Conservation (phyloP, 352 stramenopile genomes). For the Globisporangium nodosum region DNA sequence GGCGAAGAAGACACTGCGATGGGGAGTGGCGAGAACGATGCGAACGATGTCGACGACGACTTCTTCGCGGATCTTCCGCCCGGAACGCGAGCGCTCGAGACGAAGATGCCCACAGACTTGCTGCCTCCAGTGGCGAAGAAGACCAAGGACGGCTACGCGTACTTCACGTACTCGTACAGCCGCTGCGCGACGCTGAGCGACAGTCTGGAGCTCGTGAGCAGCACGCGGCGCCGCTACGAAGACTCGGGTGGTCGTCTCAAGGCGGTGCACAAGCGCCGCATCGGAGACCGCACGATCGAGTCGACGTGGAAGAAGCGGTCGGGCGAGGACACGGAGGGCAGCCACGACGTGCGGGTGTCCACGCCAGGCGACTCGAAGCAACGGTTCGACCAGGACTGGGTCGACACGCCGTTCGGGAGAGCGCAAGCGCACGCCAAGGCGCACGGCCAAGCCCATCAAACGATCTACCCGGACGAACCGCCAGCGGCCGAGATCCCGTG, state of each 20-base stretch:
- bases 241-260: conserved; percentile 57
- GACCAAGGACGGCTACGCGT: conserved; percentile 43
- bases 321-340: conserved; percentile 31
- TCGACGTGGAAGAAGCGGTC: conserved; percentile 46
- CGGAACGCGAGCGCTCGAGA: conserved; percentile 41
- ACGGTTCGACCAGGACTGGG: conserved; percentile 46
- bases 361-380: conserved; percentile 24
- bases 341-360: conserved; percentile 27
- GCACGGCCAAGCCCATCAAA: conserved; percentile 28
- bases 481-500: conserved; percentile 47
- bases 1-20: conserved; percentile 10
- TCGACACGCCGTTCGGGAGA: conserved; percentile 48
- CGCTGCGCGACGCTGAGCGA: conserved; percentile 51
- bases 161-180: conserved; percentile 63
- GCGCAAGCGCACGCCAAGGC: conserved; percentile 27
- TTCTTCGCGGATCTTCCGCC: conserved; percentile 54
- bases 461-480: conserved; percentile 36
- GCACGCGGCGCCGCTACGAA: conserved; percentile 59
- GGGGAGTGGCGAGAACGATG: conserved; percentile 4
- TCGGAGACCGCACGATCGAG: conserved; percentile 33
- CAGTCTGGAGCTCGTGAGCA: conserved; percentile 35
- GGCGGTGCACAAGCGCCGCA: conserved; percentile 48
- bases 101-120: conserved; percentile 27
- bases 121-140: conserved; percentile 21
- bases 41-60: conserved; percentile 20